Conservation (phyloP, 805 yeast species). For the Saturnispora gosingensis region DNA sequence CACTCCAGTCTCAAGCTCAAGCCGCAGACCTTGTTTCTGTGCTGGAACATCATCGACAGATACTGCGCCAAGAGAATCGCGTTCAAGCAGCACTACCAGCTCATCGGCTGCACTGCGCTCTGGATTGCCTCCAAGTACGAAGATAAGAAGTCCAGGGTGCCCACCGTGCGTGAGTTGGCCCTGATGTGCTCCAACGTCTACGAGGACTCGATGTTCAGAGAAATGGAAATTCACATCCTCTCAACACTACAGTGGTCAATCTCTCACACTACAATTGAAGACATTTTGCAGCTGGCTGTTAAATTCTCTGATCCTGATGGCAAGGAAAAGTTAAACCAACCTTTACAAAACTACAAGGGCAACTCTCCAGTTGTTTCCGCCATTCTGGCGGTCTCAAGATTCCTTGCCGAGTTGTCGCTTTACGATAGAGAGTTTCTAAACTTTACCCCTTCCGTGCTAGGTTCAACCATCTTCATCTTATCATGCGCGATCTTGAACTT, state of each 20-base stretch:
- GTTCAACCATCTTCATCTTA: constrained; percentile 43
- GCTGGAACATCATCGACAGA: constrained; percentile 75
- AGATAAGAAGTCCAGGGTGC: constrained; percentile 50
- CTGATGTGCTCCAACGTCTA: constrained; percentile 51
- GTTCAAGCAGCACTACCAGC: constrained; percentile 75
- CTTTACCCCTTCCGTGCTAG: constrained; percentile 36
- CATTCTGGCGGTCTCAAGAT: constrained; percentile 44
- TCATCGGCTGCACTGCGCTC: constrained; percentile 83
- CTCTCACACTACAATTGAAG: constrained; percentile 43
- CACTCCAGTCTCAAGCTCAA: constrained; percentile 51
- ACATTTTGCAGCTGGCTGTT: constrained; percentile 35
- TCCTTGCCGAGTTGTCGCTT: constrained; percentile 44
- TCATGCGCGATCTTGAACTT: constrained; percentile 46
- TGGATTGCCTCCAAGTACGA: constrained; percentile 87
- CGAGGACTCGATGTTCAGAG: constrained; percentile 37
- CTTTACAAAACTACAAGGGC: constrained; percentile 21
- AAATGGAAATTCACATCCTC: constrained; percentile 38
- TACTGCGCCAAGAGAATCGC: constrained; percentile 85
- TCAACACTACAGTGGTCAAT: constrained; percentile 33
- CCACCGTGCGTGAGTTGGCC: constrained; percentile 43
- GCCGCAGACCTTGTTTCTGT: constrained; percentile 59
- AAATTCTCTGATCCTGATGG: constrained; percentile 29
- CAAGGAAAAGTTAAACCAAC: constrained; percentile 20
- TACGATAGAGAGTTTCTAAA: constrained; percentile 39
- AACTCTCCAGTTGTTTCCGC: constrained; percentile 38